Base-by-base conservation (phyloP, 345 rosid genomes). In the Salix exigua region DNA sequence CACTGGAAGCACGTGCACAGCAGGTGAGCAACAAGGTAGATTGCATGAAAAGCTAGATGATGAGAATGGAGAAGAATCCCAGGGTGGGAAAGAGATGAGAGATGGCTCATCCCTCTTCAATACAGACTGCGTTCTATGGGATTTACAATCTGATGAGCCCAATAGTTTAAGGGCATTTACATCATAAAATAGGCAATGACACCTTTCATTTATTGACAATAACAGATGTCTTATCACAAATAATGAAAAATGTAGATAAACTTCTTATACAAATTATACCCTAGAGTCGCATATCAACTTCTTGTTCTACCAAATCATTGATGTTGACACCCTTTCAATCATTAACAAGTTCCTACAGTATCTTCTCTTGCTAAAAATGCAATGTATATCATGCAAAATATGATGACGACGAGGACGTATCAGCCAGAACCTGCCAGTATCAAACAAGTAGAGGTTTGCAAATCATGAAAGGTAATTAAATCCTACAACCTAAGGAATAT, bases 331-430 rank as follows among this genome's bases (percentile, higher is more conserved):
- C 21, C 13, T 69, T 68, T 67, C 68, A 37, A 67, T 66, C 23
- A 65, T 53, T 51, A 16, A 42, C 44, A 44, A 69, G 63, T 73
- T 82, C 73, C 82, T 78, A 33, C 25, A 46, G 48, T 72, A 78
- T 71, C 55, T 78, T 65, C 68, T 58, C 74, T 74, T 28, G 10
- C 70, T 76, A 79, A 14, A 19, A 74, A 48, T 30, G 77, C 44
- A 33, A 70, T 35, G 42, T 75, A 62, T 48, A 67, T 95, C 94
- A 96, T 80, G 99, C 97, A 62, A 96, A 96, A 80, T 93, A 96
- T 3, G 99, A 96, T 0, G 99, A 92, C 0, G 99, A 93, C 0
- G 99, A 93, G 11, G 97, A 89, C 26, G 98, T 93, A 83, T 96
- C 99, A 1, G 99, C 97, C 84, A 96, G 87, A 79, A 96, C 87